Percentiles rank a stretch among this genome's conserved stretches.
Conservation (phyloP, 2,329 filamentous ascomycete species). For the Sphaerostilbella broomeana region DNA sequence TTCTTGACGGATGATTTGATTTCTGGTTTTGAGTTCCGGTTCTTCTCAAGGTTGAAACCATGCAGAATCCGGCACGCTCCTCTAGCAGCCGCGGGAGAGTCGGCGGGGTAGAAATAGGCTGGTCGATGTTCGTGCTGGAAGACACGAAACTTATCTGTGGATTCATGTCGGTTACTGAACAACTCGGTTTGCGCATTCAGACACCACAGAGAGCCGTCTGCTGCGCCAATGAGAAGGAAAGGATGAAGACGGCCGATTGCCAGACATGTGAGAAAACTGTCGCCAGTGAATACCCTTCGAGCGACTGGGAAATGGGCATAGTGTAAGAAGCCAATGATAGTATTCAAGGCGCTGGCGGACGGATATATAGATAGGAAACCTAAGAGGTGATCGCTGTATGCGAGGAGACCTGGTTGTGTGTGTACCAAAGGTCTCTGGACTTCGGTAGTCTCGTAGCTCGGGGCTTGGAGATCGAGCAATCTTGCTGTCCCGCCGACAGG, state of each 20-base stretch:
- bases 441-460: slow-evolving; percentile 47
- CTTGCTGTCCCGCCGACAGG: slow-evolving; percentile 49
- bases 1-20: slow-evolving; percentile 33
- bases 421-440: slow-evolving; percentile 44
- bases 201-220: slow-evolving; percentile 48
- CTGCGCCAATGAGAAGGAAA: slow-evolving; percentile 45
- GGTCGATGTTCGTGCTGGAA: slow-evolving; percentile 50
- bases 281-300: slow-evolving; percentile 45
- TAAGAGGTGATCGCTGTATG: slow-evolving; percentile 49
- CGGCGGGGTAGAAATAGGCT: slow-evolving; percentile 22
- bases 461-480: slow-evolving; percentile 46
- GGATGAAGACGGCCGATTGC: slow-evolving; percentile 46
- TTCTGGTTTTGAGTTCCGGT: slow-evolving; percentile 39
- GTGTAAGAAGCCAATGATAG: slow-evolving; percentile 47
- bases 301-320: slow-evolving; percentile 46
- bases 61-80: slow-evolving; percentile 46
- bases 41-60: slow-evolving; percentile 45
- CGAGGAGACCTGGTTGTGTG: slow-evolving; percentile 47
- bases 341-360: slow-evolving; percentile 46
- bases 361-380: slow-evolving; percentile 49
- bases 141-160: slow-evolving; percentile 32
- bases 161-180: slow-evolving; percentile 28
- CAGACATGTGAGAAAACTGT: slow-evolving; percentile 45
- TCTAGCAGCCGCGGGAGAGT: slow-evolving; percentile 27
- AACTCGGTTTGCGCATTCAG: slow-evolving; percentile 34